Evolutionary conservation across 192 early-diverging fungal species (phyloP).

Genomic region (Gamsiella multidivaricata): DNA sequence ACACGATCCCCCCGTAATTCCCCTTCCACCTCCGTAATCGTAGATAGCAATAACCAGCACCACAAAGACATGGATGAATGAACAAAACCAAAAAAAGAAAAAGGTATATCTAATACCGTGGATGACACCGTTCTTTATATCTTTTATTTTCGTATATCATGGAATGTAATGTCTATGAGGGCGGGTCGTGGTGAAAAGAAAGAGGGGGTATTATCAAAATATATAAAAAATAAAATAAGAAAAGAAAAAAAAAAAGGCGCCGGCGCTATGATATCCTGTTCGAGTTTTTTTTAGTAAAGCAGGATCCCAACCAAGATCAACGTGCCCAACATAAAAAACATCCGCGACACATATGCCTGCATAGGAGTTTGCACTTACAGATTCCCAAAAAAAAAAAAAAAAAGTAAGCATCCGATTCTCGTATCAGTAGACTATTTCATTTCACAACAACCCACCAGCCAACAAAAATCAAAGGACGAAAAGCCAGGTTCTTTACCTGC

Average conservation of each 20-base stretch:
- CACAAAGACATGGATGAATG: background rate
- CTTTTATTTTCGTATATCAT: too few species aligned
- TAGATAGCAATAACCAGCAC: background rate
- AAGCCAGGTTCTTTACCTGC: conserved; percentile 36
- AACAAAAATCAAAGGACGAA: too few species aligned
- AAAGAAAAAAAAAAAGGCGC: background rate
- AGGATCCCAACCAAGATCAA: conserved; percentile 83
- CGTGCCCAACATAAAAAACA: conserved; percentile 85
- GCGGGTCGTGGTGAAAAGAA: background rate
- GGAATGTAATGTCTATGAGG: conserved; percentile 1
- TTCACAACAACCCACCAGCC: too few species aligned
- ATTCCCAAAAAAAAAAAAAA: conserved; percentile 12
- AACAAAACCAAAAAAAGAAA: too few species aligned
- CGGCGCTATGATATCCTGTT: background rate
- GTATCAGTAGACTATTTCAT: too few species aligned
- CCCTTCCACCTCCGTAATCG: background rate
- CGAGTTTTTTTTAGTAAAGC: conserved; percentile 62
- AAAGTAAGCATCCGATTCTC: too few species aligned
- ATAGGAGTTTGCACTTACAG: conserved; percentile 49
- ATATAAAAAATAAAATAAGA: background rate
- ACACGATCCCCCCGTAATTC: too few species aligned
- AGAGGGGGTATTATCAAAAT: background rate
- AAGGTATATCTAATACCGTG: too few species aligned
- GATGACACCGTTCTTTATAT: too few species aligned
- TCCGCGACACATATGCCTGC: conserved; percentile 81